Evolutionary conservation across 2,329 filamentous ascomycete genomes (phyloP).

Genomic region (Cercospora nicotianae): DNA sequence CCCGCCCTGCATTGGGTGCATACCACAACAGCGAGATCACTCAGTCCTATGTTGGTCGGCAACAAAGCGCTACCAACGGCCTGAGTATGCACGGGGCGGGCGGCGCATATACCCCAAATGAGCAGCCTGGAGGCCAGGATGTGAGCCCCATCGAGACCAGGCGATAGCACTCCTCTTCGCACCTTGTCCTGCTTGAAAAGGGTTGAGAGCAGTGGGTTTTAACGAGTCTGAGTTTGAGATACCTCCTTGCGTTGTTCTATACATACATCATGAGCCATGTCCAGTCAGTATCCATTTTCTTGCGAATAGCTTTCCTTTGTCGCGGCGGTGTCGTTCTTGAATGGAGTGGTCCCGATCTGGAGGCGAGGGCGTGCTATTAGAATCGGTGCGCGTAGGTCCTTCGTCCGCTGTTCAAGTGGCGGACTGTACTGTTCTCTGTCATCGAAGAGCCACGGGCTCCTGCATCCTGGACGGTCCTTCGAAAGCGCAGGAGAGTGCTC

Average conservation of each 20-base stretch:
- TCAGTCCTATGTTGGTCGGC: constrained; percentile 46
- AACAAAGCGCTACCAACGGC: constrained; percentile 46
- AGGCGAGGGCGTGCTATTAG: not conserved
- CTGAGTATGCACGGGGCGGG: constrained; percentile 49
- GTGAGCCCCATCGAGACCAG: constrained; percentile 27
- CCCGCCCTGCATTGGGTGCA: constrained; percentile 29
- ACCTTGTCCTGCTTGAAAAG: not conserved
- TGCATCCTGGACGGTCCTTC: not conserved
- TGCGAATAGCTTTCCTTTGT: not conserved
- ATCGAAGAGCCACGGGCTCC: not conserved
- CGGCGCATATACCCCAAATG: constrained; percentile 12
- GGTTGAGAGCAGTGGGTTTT: not conserved
- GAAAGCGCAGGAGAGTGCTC: not conserved
- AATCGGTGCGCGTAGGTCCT: not conserved
- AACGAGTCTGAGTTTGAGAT: constrained; percentile 9
- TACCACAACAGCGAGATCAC: constrained; percentile 40
- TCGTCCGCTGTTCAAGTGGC: not conserved
- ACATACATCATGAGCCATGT: not conserved
- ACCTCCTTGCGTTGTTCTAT: constrained; percentile 12
- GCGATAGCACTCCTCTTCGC: not conserved
- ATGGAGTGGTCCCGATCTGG: not conserved
- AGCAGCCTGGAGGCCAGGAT: constrained; percentile 19
- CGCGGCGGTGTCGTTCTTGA: not conserved
- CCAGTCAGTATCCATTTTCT: not conserved
- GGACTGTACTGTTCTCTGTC: not conserved